A percentile compares a stretch with the other conserved stretches of the same genome.
Evolutionary conservation across 306 rosid species (phyloP).

Genomic region (Prunus armeniaca): DNA sequence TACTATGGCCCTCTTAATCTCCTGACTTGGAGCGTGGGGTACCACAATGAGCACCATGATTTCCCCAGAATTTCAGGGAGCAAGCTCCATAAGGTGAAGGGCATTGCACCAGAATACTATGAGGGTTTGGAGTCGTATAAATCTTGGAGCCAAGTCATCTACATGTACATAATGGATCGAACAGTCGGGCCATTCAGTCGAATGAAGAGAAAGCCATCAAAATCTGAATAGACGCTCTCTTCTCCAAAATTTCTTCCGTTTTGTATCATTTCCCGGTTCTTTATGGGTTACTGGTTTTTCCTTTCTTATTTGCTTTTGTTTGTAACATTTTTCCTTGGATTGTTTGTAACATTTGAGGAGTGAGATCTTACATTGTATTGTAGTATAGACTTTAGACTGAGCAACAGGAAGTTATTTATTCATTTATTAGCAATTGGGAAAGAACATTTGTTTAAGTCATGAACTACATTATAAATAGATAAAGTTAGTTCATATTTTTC

Average conservation of each 20-base stretch:
- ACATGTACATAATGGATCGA: slow-evolving; percentile 76
- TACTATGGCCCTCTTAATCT: slow-evolving; percentile 88
- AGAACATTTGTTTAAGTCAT: not conserved
- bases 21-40: slow-evolving; percentile 86
- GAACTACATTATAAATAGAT: not conserved
- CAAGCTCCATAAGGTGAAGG: slow-evolving; percentile 87
- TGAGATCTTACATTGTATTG: slow-evolving; percentile 15
- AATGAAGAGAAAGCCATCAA: slow-evolving; percentile 73
- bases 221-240: slow-evolving; percentile 45
- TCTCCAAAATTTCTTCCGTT: slow-evolving; percentile 7
- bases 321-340: slow-evolving; percentile 16
- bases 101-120: slow-evolving; percentile 79
- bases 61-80: slow-evolving; percentile 84
- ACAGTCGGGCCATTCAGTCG: slow-evolving; percentile 87
- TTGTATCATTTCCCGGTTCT: slow-evolving; percentile 5
- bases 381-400: slow-evolving; percentile 35
- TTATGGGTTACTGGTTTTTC: slow-evolving; percentile 3
- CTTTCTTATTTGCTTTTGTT: slow-evolving; percentile 5
- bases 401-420: slow-evolving; percentile 20
- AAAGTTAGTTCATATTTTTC: not conserved
- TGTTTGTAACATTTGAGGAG: slow-evolving; percentile 1
- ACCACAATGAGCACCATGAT: slow-evolving; percentile 93
- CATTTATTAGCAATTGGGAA: slow-evolving; percentile 13
- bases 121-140: slow-evolving; percentile 54
- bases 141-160: slow-evolving; percentile 83